Evolutionary conservation across 306 rosid genomes (phyloP).

Genomic region (Leucaena leucocephala): DNA sequence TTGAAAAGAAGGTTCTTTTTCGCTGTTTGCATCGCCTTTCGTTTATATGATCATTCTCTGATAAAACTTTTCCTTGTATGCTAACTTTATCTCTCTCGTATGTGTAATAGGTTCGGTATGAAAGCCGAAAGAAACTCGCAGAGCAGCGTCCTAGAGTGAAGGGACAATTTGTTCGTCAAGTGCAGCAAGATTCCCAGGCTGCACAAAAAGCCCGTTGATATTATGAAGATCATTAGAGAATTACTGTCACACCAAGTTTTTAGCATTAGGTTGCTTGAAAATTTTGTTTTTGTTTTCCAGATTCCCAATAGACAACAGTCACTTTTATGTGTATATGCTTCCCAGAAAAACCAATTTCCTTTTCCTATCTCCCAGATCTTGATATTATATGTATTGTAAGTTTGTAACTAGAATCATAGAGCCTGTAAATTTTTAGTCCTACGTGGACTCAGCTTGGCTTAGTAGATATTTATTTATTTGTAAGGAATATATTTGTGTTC

Average conservation of each 20-base stretch:
- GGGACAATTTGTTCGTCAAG: constrained; percentile 94
- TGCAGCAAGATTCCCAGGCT: constrained; percentile 42
- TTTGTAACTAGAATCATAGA: background rate
- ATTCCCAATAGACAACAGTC: constrained; percentile 26
- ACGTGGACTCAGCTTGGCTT: constrained; percentile 19
- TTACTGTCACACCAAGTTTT: constrained; percentile 34
- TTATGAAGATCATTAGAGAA: constrained; percentile 35
- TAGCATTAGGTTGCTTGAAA: constrained; percentile 32
- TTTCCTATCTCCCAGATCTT: constrained; percentile 24
- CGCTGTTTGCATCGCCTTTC: constrained; percentile 13
- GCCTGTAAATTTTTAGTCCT: constrained; percentile 37
- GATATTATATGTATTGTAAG: constrained; percentile 32
- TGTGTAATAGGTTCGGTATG: constrained; percentile 81
- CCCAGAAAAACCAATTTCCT: constrained; percentile 27
- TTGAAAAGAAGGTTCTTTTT: constrained; percentile 77
- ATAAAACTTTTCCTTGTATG: background rate
- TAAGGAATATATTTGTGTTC: background rate
- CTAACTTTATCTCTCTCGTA: constrained; percentile 30
- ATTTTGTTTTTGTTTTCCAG: constrained; percentile 34
- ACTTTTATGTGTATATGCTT: constrained; percentile 44
- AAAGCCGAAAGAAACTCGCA: constrained; percentile 97
- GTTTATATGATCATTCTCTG: constrained; percentile 13
- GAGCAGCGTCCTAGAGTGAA: constrained; percentile 98
- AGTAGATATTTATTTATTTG: constrained; percentile 40
- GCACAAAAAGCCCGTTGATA: constrained; percentile 47